Evolutionary conservation across 805 yeast species (phyloP).

Genomic region (Starmerella sirachaensis): DNA sequence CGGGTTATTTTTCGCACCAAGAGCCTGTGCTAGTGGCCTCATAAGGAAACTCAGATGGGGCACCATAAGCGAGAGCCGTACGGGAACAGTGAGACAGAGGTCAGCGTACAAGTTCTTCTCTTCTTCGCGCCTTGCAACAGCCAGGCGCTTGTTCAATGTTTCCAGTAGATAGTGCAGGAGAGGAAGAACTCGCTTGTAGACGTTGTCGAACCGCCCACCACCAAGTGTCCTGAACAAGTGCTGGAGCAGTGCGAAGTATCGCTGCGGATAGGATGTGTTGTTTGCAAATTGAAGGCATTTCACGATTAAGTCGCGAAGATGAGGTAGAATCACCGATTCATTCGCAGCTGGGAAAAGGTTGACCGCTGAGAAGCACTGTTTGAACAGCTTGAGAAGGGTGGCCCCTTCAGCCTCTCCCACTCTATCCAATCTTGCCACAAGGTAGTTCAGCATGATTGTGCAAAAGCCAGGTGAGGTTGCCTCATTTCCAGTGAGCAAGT

Average conservation of each 20-base stretch:
- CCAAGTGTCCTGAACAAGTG: conserved; percentile 89
- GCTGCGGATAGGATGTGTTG: conserved; percentile 78
- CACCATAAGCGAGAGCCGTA: conserved; percentile 79
- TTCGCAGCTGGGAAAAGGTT: conserved; percentile 75
- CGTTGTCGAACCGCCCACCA: conserved; percentile 88
- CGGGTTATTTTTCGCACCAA: conserved; percentile 58
- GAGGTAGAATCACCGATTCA: conserved; percentile 80
- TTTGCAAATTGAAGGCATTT: conserved; percentile 70
- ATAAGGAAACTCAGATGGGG: conserved; percentile 83
- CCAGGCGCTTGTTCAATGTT: conserved; percentile 68
- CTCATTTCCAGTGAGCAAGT: conserved; percentile 86
- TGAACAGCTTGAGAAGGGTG: conserved; percentile 73
- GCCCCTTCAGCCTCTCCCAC: conserved; percentile 70
- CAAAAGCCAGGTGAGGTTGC: conserved; percentile 88
- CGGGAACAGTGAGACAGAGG: conserved; percentile 90
- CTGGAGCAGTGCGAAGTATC: conserved; percentile 76
- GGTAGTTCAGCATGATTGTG: conserved; percentile 65
- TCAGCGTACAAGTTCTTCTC: conserved; percentile 93
- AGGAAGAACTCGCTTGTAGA: conserved; percentile 89
- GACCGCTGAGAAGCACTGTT: conserved; percentile 90
- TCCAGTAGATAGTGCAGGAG: conserved; percentile 75
- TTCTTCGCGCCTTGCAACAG: conserved; percentile 73
- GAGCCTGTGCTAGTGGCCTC: conserved; percentile 81
- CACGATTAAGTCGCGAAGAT: conserved; percentile 69
- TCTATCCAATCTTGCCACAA: conserved; percentile 60